A percentile compares a stretch with the other conserved stretches of the same genome.
phyloP scores from a whole-genome alignment of 768 basidiomycete genomes.

The Tylopilus balloui region DNA sequence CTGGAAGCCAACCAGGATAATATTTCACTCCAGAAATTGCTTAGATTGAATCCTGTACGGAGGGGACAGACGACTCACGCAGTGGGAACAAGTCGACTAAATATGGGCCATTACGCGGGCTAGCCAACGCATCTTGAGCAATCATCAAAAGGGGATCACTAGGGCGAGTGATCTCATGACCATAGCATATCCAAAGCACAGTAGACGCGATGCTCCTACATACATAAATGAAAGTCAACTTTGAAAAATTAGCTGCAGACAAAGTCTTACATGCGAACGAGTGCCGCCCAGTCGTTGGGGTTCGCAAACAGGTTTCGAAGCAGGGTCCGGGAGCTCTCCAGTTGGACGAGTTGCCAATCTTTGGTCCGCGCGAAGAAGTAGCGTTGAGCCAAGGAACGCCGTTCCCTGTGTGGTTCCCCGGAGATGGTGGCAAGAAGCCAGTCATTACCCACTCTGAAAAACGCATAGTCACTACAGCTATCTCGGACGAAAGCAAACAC shows the following conservation, averaged over 20 bases:
- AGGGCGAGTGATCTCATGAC: constrained; percentile 1
- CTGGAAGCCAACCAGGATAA: constrained; percentile 16
- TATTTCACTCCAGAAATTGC: constrained; percentile 3
- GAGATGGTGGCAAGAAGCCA: constrained; percentile 1
- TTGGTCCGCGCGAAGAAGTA: constrained; percentile 11
- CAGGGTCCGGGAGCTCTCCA: constrained; percentile 5
- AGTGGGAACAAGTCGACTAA: constrained; percentile 9
- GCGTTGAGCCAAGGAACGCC: constrained; percentile 8
- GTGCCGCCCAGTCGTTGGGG: not conserved
- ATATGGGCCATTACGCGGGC: constrained; percentile 1
- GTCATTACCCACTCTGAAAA: not conserved
- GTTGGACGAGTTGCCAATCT: constrained; percentile 12
- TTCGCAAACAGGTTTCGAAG: not conserved
- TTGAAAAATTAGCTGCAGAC: no score
- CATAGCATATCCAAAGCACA: constrained; percentile 3
- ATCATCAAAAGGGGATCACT: constrained; percentile 6
- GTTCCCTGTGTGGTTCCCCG: constrained; percentile 9
- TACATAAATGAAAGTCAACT: not conserved
- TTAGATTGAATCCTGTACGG: not conserved
- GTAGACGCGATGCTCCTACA: constrained; percentile 1
- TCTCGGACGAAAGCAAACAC: not conserved
- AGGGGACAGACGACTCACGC: not conserved
- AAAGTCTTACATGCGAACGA: constrained; percentile 5
- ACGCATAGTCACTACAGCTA: not conserved
- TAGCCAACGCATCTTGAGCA: constrained; percentile 2